These are phyloP conservation scores for Grosmannia penicillata DNA, from an alignment of 2,329 filamentous ascomycete genomes.

Conservation along the genomic window DNA sequence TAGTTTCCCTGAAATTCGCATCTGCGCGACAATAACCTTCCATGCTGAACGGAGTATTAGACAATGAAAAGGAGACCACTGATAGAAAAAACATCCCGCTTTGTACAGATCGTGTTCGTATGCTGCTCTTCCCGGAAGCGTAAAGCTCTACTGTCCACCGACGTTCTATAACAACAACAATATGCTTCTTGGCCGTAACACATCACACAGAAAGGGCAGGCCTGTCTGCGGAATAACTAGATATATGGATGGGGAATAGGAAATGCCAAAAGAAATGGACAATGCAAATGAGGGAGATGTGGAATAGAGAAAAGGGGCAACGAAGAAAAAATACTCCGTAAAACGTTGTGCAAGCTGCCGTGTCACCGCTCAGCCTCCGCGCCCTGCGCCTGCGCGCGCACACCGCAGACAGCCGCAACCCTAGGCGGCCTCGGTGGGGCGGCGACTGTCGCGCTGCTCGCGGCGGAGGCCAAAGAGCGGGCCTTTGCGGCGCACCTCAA, in stretches of 20 bases:
- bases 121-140: not conserved
- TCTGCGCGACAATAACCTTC: too few relatives aligned
- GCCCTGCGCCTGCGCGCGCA: too few relatives aligned
- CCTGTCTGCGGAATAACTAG: too few relatives aligned
- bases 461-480: constrained; percentile 28
- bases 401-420: constrained; percentile 7
- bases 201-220: too few relatives aligned
- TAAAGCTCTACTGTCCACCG: not conserved
- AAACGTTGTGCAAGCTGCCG: too few relatives aligned
- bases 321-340: not conserved
- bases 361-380: too few relatives aligned
- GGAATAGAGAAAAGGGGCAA: not conserved
- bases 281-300: not conserved
- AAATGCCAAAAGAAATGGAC: not conserved
- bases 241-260: too few relatives aligned
- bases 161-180: too few relatives aligned
- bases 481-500: constrained; percentile 24
- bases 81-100: too few relatives aligned
- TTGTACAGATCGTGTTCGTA: not conserved
- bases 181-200: not conserved
- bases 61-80: not conserved
- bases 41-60: too few relatives aligned
- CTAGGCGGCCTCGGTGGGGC: constrained; percentile 17
- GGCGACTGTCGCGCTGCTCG: constrained; percentile 23
- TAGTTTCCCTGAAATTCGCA: too few relatives aligned